Conservation (phyloP, 179 eudicot genomes). For the Heliamphora ciliata region DNA sequence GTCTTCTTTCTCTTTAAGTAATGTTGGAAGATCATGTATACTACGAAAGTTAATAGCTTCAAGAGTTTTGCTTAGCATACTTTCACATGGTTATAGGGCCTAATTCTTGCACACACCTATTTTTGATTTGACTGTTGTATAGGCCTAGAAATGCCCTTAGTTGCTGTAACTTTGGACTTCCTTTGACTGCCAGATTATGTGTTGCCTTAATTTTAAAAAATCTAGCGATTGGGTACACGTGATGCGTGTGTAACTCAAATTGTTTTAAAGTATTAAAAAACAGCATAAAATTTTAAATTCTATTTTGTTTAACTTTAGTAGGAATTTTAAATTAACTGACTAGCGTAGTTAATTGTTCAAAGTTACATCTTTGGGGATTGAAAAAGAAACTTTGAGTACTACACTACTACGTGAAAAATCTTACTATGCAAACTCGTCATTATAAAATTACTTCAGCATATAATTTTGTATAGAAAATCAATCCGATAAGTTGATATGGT, state of each 20-base stretch:
- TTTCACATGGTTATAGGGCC: background rate
- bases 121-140: no score
- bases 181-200: background rate
- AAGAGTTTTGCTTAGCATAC: background rate
- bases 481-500: background rate
- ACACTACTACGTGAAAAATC: background rate
- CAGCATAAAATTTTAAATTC: no score
- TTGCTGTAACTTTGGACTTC: background rate
- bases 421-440: background rate
- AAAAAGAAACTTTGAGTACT: background rate
- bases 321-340: background rate
- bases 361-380: background rate
- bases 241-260: no score
- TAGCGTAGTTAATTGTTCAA: background rate
- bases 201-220: background rate
- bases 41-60: background rate
- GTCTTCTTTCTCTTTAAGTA: background rate
- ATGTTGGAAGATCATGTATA: background rate
- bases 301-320: no score
- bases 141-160: background rate
- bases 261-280: no score
- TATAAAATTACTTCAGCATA: background rate
- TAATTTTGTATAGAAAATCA: background rate
- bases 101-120: background rate
- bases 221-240: no score